Conservation (phyloP, 2,329 filamentous ascomycete genomes). For the Fusarium tuaranense region DNA sequence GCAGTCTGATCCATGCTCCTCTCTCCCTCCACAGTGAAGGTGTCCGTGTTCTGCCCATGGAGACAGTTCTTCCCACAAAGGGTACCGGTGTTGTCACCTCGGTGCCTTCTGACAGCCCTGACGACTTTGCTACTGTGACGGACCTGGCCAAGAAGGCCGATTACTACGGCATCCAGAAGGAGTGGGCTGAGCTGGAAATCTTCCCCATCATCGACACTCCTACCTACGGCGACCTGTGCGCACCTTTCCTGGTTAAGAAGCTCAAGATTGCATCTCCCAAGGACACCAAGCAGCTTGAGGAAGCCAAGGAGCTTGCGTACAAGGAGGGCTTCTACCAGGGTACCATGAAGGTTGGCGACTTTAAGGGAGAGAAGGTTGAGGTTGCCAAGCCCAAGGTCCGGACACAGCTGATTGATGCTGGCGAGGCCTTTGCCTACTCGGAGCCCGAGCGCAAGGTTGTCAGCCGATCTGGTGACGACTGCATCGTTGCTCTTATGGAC, state of each 20-base stretch:
- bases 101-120: constrained; percentile 92
- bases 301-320: constrained; percentile 97
- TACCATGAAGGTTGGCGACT: constrained; percentile 87
- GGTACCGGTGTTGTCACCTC: constrained; percentile 97
- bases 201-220: constrained; percentile 91
- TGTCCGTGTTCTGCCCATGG: constrained; percentile 94
- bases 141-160: constrained; percentile 96
- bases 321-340: constrained; percentile 98
- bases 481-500: constrained; percentile 91
- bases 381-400: constrained; percentile 88
- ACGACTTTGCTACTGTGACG: constrained; percentile 90
- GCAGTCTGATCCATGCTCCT: constrained; percentile 90
- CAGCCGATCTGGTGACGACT: constrained; percentile 90
- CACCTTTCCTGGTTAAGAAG: constrained; percentile 86
- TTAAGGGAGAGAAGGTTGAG: constrained; percentile 87
- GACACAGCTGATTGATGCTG: constrained; percentile 79
- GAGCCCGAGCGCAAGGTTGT: constrained; percentile 93
- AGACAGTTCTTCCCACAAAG: constrained; percentile 90
- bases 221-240: constrained; percentile 85
- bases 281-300: constrained; percentile 86
- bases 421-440: constrained; percentile 89
- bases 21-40: constrained; percentile 86
- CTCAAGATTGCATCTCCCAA: constrained; percentile 98
- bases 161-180: constrained; percentile 95
- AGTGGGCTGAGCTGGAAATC: constrained; percentile 94